Base-by-base conservation (phyloP, 176 grass and related monocot genomes). In the Triticum turgidum region DNA sequence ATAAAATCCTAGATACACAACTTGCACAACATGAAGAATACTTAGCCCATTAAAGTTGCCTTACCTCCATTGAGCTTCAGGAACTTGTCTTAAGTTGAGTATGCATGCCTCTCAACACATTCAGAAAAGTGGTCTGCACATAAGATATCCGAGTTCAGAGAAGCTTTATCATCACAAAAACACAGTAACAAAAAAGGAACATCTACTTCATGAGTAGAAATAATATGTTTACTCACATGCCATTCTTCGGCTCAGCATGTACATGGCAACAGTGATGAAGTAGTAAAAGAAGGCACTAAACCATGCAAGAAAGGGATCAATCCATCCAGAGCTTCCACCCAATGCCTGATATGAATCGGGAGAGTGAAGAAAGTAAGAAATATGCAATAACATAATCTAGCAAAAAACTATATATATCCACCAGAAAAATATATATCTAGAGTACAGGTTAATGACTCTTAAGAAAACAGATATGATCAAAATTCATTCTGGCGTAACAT, bases 201-300 rank as follows among this genome's bases (percentile, higher is more conserved):
- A 61, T 21, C 5, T 61, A 51, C 2, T 84, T 80, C 68, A 76
- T 25, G 15, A 49, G 18, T 22, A 20, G 89, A 59, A 78, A 5
- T 29, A 84, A 82, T 75, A 63, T 18, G 14, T 33, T 9, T 35
- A 84, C 94, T 82, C 87, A 98, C 96, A 98, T 86, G 96, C 93
- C 96, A 98, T 98, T 96, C 96, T 85, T 27, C 93, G 97, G 85
- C 97, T 99, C 42, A 99, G 5, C 80, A 92, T 92, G 84, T 99
- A 99, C 97, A 99, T 96, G 1, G 3, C 92, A 87, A 99, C 97
- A 76, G 89, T 88, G 83, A 96, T 83, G 64, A 99, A 99, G 81
- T 99, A 99, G 88, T 99, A 99, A 58, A 99, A 87, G 3, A 99
- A 86, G 62, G 97, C 97, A 78, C 89, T 75, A 83, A 72, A 82